A percentile compares a stretch with the other conserved stretches of the same genome.
Evolutionary conservation across 768 basidiomycete genomes (phyloP).

Genomic region (Artomyces pyxidatus): DNA sequence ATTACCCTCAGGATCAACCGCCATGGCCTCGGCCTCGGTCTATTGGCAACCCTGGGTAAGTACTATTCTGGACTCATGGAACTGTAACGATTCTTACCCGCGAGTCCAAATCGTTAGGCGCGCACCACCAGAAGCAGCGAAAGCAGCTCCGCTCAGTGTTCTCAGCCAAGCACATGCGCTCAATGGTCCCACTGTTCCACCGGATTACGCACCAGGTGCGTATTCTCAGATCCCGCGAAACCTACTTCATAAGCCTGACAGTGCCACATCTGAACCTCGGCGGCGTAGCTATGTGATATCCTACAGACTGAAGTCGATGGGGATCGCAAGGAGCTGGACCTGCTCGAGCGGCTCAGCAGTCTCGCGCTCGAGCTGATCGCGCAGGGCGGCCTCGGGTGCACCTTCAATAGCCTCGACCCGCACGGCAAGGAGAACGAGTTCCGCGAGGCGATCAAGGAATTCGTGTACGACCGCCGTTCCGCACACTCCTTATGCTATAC

Average conservation of each 20-base stretch:
- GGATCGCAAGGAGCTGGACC: background rate
- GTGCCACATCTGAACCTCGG: background rate
- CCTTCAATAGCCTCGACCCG: background rate
- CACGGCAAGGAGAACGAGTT: background rate
- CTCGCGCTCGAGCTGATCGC: background rate
- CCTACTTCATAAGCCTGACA: background rate
- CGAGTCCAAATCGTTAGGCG: too few relatives aligned
- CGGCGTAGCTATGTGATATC: background rate
- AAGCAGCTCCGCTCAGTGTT: conserved; percentile 4
- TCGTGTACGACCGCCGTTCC: background rate
- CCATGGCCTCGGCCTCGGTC: background rate
- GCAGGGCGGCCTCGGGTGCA: background rate
- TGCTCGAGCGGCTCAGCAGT: background rate
- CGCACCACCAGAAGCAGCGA: conserved; percentile 1
- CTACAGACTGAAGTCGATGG: background rate
- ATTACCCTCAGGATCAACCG: background rate
- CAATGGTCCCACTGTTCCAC: conserved; percentile 5
- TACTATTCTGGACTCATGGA: background rate
- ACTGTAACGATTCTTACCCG: background rate
- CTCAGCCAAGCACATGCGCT: conserved; percentile 2
- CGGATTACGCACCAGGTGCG: background rate
- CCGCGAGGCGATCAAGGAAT: background rate
- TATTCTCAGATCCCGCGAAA: background rate
- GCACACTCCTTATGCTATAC: background rate
- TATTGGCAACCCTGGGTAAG: background rate